These are phyloP conservation scores for Urtica urens DNA, from an alignment of 306 rosid genomes.

Conservation along the genomic window DNA sequence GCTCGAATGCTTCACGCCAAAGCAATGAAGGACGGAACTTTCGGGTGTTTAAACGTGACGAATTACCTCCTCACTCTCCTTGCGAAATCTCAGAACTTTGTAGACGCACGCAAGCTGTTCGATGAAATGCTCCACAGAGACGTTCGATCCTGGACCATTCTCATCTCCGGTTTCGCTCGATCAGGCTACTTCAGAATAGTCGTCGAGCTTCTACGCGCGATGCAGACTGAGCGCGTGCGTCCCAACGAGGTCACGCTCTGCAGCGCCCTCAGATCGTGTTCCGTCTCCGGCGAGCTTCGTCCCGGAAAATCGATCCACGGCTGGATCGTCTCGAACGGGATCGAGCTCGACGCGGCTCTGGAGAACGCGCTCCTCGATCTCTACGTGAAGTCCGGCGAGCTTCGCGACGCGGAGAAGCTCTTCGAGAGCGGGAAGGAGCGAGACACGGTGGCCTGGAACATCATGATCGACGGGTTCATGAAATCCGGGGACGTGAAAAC, in stretches of 20 bases:
- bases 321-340: constrained; percentile 60
- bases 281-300: constrained; percentile 30
- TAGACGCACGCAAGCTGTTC: constrained; percentile 46
- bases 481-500: constrained; percentile 41
- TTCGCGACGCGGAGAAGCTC: constrained; percentile 39
- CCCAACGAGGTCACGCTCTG: constrained; percentile 69
- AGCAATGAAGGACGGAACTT: constrained; percentile 39
- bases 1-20: constrained; percentile 39
- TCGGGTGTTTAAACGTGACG: constrained; percentile 23
- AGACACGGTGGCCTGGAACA: constrained; percentile 52
- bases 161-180: constrained; percentile 63
- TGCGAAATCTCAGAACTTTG: constrained; percentile 35
- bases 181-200: constrained; percentile 29
- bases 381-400: constrained; percentile 51
- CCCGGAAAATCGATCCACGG: constrained; percentile 61
- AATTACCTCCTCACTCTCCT: constrained; percentile 31
- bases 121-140: constrained; percentile 49
- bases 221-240: constrained; percentile 44
- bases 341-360: constrained; percentile 54
- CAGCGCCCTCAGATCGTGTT: constrained; percentile 50
- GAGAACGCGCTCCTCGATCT: constrained; percentile 65
- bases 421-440: constrained; percentile 40
- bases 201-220: constrained; percentile 42
- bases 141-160: constrained; percentile 59
- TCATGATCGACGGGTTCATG: constrained; percentile 54